Evolutionary conservation across 1,284 basidiomycete species (phyloP).

Genomic region (Apiotrichum sp.): DNA sequence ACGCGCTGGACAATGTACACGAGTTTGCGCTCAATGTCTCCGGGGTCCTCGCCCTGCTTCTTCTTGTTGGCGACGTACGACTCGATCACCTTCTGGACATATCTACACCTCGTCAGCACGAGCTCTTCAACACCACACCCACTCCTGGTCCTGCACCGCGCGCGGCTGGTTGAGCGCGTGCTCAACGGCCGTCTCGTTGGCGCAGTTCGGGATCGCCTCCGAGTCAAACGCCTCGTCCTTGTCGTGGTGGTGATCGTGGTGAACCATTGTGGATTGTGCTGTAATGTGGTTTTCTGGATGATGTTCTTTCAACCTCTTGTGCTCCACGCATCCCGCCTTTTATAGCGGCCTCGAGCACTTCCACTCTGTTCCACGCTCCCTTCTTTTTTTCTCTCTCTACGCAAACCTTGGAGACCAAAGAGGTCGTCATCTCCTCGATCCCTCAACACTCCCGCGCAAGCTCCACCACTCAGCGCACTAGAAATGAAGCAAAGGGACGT

Average conservation of each 20-base stretch:
- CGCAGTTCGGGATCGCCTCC: constrained; percentile 6
- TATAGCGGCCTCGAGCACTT: too few species aligned
- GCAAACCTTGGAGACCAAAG: too few species aligned
- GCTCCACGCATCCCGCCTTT: too few species aligned
- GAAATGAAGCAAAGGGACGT: too few species aligned
- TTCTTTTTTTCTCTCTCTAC: too few species aligned
- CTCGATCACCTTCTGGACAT: constrained; percentile 10
- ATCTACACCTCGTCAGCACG: constrained; percentile 1
- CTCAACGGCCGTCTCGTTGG: constrained; percentile 16
- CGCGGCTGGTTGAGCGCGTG: constrained; percentile 10
- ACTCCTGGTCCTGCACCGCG: constrained; percentile 15
- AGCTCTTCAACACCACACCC: background rate
- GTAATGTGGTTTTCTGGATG: background rate
- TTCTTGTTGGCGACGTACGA: constrained; percentile 15
- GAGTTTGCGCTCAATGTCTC: constrained; percentile 11
- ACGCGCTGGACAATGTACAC: constrained; percentile 5
- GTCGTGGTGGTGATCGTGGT: constrained; percentile 19
- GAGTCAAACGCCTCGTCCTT: constrained; percentile 2
- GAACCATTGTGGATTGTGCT: constrained; percentile 4
- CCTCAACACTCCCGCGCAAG: too few species aligned
- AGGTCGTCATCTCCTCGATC: too few species aligned
- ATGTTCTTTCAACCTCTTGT: too few species aligned
- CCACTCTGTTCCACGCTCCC: too few species aligned
- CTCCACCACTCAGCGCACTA: too few species aligned
- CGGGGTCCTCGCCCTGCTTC: constrained; percentile 13